These are phyloP conservation scores for Leccinellum albellum DNA, from an alignment of 768 basidiomycete genomes.

Conservation along the genomic window DNA sequence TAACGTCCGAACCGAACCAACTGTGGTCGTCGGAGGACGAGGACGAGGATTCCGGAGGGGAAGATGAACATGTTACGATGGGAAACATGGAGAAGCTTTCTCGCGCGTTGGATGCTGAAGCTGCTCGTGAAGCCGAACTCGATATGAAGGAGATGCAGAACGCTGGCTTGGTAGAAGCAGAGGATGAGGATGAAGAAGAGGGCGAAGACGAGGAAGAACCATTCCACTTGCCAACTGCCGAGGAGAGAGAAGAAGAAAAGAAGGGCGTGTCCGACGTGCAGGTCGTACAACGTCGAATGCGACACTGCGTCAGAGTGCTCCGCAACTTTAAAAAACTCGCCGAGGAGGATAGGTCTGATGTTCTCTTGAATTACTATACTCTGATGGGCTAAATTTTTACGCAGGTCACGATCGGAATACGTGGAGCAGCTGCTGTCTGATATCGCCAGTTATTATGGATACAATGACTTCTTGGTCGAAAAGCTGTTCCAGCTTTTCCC, in stretches of 20 bases:
- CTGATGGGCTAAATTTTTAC: conserved; percentile 2
- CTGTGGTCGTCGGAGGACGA: conserved; percentile 39
- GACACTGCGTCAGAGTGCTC: conserved; percentile 68
- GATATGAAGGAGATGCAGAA: conserved; percentile 63
- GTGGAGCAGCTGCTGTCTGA: conserved; percentile 83
- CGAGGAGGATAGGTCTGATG: conserved; percentile 55
- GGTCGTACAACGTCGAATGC: conserved; percentile 74
- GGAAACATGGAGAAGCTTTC: conserved; percentile 82
- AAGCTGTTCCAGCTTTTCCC: conserved; percentile 94
- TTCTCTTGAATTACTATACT: conserved; percentile 1
- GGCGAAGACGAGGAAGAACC: conserved; percentile 36
- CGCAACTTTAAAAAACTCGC: conserved; percentile 67
- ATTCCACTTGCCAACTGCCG: conserved; percentile 66
- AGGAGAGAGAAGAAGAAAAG: conserved; percentile 72
- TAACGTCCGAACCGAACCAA: conserved; percentile 14
- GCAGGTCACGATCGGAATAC: conserved; percentile 86
- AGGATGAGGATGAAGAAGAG: conserved; percentile 43
- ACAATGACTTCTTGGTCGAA: conserved; percentile 91
- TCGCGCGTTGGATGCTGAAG: conserved; percentile 67
- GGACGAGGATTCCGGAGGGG: conserved; percentile 42
- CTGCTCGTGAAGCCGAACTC: conserved; percentile 63
- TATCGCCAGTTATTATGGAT: conserved; percentile 94
- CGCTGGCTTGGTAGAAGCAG: conserved; percentile 47
- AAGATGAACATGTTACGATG: conserved; percentile 60
- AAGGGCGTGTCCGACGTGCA: conserved; percentile 67